phyloP scores from a whole-genome alignment of 805 yeast genomes.

The Candida endomychidarum region DNA sequence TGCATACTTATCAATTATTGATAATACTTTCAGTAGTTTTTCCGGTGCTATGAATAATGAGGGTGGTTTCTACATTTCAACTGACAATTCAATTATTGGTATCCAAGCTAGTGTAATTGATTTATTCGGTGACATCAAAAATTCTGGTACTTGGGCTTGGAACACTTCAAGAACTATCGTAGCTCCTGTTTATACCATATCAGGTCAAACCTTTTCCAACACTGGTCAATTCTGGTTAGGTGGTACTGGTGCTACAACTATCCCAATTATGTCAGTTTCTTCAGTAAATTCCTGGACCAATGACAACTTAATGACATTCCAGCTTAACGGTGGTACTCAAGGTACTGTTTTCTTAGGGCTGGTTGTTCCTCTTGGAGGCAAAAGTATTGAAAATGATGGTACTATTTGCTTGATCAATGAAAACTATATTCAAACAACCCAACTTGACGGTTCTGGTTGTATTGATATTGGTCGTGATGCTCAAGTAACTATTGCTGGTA shows the following conservation, averaged over 20 bases:
- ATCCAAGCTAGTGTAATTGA: conserved; percentile 16
- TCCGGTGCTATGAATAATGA: conserved; percentile 23
- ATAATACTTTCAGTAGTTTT: conserved; percentile 21
- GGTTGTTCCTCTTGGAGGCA: conserved; percentile 2
- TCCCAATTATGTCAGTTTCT: conserved; percentile 10
- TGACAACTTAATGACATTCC: conserved; percentile 21
- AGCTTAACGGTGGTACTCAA: conserved; percentile 13
- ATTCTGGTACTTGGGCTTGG: conserved; percentile 19
- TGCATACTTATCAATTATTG: conserved; percentile 27
- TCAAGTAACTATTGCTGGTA: conserved; percentile 11
- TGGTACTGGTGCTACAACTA: conserved; percentile 14
- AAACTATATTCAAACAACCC: conserved; percentile 22
- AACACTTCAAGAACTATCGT: conserved; percentile 15
- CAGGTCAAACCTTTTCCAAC: conserved; percentile 12
- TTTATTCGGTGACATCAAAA: conserved; percentile 7
- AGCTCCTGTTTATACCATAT: conserved; percentile 16
- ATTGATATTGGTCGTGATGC: conserved; percentile 18
- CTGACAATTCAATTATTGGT: conserved; percentile 17
- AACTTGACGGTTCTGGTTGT: conserved; percentile 30
- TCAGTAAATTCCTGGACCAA: conserved; percentile 14
- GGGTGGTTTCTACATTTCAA: conserved; percentile 21
- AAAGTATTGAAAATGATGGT: conserved; percentile 21
- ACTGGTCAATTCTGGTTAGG: conserved; percentile 22
- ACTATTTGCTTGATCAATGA: conserved; percentile 26
- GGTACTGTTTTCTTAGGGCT: conserved; percentile 19